Evolutionary conservation across 129 eudicot species (phyloP), one percentile per base, ranked within the genome.

Genomic region (Tagetes erecta): DNA sequence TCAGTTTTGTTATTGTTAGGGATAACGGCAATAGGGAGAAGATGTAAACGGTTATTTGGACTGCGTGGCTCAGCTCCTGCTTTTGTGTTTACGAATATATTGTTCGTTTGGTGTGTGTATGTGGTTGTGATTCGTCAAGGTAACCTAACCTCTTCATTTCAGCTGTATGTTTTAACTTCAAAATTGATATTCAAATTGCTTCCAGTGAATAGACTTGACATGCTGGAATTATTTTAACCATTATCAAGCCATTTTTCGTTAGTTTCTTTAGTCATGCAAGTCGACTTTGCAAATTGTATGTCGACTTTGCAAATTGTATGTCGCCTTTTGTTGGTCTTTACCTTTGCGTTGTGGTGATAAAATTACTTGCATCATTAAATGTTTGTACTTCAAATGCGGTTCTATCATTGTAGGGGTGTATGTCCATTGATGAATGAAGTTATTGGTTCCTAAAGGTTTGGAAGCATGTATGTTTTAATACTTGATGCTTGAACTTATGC

Each of bases 51-150:
- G 77, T 40, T 81, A 40, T 73, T 79, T 31, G 78, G 86, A 33
- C 72, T 88, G 52, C 84, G 81, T 58, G 95, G 85, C 36, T 86
- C 91, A 11, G 79, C 89, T 64, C 91, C 87, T 0, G 87, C 91
- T 14, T 86, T 86, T 67, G 91, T 88, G 55, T 79, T 88, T 65
- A 41, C 82, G 34, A 84, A 76, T 70, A 49, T 86, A 33, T 42
- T 84, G 9, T 86, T 88, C 76, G 49, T 83, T 70, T 88, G 95
- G 91, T 84, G 58, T 64, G 81, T 84, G 40, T 84, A 86, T 64
- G n/a, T 82, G 4, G 50, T 58, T 60, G 87, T 77, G 14, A 60
- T 86, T 84, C 85, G 86, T 44, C 68, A 73, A 83, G 95, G 91
- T 88, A 76, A 36, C 40, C 55, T 88, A 76, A 36, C 40, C 55